A percentile compares a stretch with the other conserved stretches of the same genome.
These are phyloP conservation scores for Cucurbitaria berberidis DNA, from an alignment of 2,329 filamentous ascomycete genomes.

Conservation along the genomic window DNA sequence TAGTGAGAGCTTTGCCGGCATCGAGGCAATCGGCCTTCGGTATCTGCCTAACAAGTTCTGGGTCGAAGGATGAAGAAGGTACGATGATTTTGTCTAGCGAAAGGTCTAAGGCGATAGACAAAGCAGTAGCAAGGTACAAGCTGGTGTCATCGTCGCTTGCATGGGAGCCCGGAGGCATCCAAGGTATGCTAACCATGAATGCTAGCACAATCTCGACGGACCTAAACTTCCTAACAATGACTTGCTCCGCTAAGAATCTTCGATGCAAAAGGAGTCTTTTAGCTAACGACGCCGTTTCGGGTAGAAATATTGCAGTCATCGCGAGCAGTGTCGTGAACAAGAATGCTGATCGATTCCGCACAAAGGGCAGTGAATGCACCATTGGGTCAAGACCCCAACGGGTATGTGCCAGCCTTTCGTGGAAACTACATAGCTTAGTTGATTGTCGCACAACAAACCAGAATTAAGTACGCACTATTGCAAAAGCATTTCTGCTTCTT, in stretches of 20 bases:
- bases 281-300: conserved; percentile 67
- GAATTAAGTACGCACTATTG: conserved; percentile 60
- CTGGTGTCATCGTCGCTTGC: conserved; percentile 77
- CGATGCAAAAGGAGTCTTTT: conserved; percentile 70
- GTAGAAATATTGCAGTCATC: conserved; percentile 70
- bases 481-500: conserved; percentile 70
- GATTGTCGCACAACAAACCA: background rate
- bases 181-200: conserved; percentile 77
- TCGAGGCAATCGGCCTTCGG: conserved; percentile 73
- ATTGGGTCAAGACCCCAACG: conserved; percentile 74
- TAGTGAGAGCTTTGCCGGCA: conserved; percentile 66
- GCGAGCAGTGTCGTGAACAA: conserved; percentile 74
- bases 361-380: conserved; percentile 69
- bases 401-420: conserved; percentile 73
- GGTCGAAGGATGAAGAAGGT: conserved; percentile 58
- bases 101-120: conserved; percentile 72
- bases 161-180: conserved; percentile 71
- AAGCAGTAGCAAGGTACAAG: conserved; percentile 71
- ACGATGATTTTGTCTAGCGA: conserved; percentile 73
- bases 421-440: conserved; percentile 59
- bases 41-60: conserved; percentile 56
- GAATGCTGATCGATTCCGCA: conserved; percentile 71
- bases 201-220: conserved; percentile 77
- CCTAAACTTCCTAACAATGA: conserved; percentile 67
- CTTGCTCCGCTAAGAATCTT: conserved; percentile 65